A percentile compares a stretch with the other conserved stretches of the same genome.
phyloP scores from a whole-genome alignment of 345 rosid species.

The Citrus cavaleriei region DNA sequence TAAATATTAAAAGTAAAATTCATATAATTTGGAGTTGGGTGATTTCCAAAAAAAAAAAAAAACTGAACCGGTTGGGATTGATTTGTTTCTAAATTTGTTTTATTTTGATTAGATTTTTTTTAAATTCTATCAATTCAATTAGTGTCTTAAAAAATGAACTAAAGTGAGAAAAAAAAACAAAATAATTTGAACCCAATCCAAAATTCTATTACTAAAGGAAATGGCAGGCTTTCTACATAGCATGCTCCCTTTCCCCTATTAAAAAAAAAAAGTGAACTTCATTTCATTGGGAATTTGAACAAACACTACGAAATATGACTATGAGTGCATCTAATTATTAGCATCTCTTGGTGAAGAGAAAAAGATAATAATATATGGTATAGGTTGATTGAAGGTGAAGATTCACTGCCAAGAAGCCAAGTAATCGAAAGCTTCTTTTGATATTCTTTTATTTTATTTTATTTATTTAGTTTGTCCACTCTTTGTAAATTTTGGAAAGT shows the following conservation, averaged over 20 bases:
- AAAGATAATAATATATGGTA: background rate
- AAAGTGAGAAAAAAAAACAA: too few species aligned
- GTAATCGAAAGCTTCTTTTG: constrained; percentile 3
- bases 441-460: background rate
- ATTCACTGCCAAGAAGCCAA: constrained; percentile 19
- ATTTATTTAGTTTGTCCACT: background rate
- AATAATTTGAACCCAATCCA: too few species aligned
- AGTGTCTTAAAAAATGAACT: too few species aligned
- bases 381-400: constrained; percentile 21
- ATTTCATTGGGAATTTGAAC: background rate
- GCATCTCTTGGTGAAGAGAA: background rate
- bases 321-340: background rate
- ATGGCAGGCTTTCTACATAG: background rate
- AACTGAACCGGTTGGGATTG: too few species aligned
- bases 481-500: background rate
- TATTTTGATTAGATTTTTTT: too few species aligned
- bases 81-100: too few species aligned
- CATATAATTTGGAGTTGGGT: background rate
- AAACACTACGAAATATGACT: background rate
- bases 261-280: background rate
- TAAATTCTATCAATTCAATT: too few species aligned
- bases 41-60: background rate
- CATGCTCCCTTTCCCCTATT: background rate
- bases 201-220: too few species aligned
- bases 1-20: too few species aligned